Evolutionary conservation across 202 grass and related monocot species (phyloP), one percentile per base, ranked within the genome.

Genomic region (Hordeum pubiflorum): DNA sequence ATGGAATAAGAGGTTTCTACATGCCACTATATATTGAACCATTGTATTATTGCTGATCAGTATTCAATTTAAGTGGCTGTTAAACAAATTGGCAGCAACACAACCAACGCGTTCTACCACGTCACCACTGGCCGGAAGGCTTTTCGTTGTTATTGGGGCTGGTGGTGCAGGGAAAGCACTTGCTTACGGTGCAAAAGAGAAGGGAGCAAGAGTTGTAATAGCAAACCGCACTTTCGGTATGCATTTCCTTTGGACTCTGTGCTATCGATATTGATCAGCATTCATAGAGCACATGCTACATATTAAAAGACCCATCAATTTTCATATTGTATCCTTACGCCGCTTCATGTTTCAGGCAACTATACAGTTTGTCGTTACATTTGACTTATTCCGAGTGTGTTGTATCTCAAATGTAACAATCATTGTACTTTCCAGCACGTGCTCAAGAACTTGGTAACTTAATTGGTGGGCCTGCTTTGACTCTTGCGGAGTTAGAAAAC

Each of bases 161-260:
- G 96, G 96, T 76, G 96, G 96, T 48, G 96, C 96, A 41, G 96
- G 96, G 15, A 98, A 98, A 78, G 96, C 96, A 86, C 92, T 95
- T 55, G 92, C 90, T 73, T 98, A 95, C 89, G 92, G 96, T 87
- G 96, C 92, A 34, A 98, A 93, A 71, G 96, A 88, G 74, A 95
- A 98, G 80, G 96, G 96, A 67, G 96, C 96, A 84, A 93, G 77
- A 85, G 90, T 98, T 70, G 85, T 93, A 22, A 98, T 98, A 63
- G 96, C 92, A 81, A 98, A 95, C 56, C 96, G 92, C 69, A 98
- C 92, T 87, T 95, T 84, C 68, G 92, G 96, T 98, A 94, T 79
- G 56, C 27, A 5, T 46, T 41, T 89, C 50, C 77, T 82, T 59
- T 26, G 18, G 18, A 43, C 4, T 40, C 13, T 34, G 59, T 43